Evolutionary conservation across 2,329 filamentous ascomycete species (phyloP).

Genomic region (Calonectria fujianensis): DNA sequence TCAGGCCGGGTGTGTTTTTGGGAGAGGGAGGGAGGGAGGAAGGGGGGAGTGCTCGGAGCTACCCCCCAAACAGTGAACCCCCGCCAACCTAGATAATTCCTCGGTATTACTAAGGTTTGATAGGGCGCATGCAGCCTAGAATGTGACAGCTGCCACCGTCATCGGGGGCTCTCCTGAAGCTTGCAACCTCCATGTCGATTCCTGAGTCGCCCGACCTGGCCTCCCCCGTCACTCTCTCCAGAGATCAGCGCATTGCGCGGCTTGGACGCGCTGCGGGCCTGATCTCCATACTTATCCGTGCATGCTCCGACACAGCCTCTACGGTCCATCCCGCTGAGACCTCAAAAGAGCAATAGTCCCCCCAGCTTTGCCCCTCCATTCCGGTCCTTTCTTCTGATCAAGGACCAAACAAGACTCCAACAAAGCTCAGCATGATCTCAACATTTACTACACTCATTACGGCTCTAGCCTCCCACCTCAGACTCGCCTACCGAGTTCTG

Average conservation of each 20-base stretch:
- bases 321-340: slow-evolving; percentile 9
- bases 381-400: slow-evolving; percentile 19
- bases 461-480: slow-evolving; percentile 25
- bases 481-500: slow-evolving; percentile 24
- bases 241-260: slow-evolving; percentile 27
- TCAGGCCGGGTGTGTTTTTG: background rate
- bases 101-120: slow-evolving; percentile 32
- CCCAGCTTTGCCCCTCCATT: slow-evolving; percentile 13
- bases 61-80: slow-evolving; percentile 16
- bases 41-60: background rate
- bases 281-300: slow-evolving; percentile 26
- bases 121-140: slow-evolving; percentile 10
- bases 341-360: slow-evolving; percentile 27
- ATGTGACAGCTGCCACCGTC: slow-evolving; percentile 21
- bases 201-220: slow-evolving; percentile 17
- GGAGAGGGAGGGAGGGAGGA: background rate
- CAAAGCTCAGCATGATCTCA: slow-evolving; percentile 26
- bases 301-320: slow-evolving; percentile 5
- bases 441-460: slow-evolving; percentile 11
- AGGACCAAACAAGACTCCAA: slow-evolving; percentile 25
- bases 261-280: slow-evolving; percentile 19
- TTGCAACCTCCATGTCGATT: slow-evolving; percentile 25
- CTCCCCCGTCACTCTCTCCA: slow-evolving; percentile 8
- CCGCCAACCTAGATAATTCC: slow-evolving; percentile 31
- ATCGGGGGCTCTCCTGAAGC: slow-evolving; percentile 21